Evolutionary conservation across 306 rosid species (phyloP), one percentile per base, ranked within the genome.

Genomic region (Delonix regia): DNA sequence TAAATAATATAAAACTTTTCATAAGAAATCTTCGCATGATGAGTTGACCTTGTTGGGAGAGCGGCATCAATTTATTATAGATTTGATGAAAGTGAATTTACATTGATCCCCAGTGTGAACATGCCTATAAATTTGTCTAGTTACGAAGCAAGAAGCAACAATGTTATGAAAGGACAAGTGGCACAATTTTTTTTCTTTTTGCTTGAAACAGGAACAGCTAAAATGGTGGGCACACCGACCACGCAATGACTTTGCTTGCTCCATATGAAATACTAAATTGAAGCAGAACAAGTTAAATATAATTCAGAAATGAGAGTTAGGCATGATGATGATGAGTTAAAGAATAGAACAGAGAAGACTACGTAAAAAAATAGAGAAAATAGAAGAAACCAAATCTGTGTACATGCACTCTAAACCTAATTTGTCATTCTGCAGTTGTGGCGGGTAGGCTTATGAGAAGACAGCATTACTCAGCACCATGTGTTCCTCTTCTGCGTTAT

Each of bases 381-480:
- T 2, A 39, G 69, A 51, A 81, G 24, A 64, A 69, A 83, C 62
- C 74, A 74, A 85, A 88, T 84, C 81, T 78, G 69, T 55, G 84
- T 83, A 71, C 89, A 91, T 56, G 69, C 86, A 79, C 63, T 84
- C 89, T 82, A 63, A 90, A 85, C 87, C 80, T 60, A 25, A 74
- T 59, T 71, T 18, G 80, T 66, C 47, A 77, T 34, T 21, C 34
- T 68, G 0, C 52, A 66, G 21, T 66, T 38, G 82, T 49, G 34
- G 78, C 73, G 78, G 74, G 74, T 84, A 19, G 75, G 67, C 85
- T 87, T 87, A 65, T 65, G 81, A 77, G 83, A 83, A 13, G 88
- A 88, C 94, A 87, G 80, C 52, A 86, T 90, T 82, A 79, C 65
- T 84, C 88, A 76, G 74, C 86, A 73, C 60, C 90, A 87, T 87